These are phyloP conservation scores for Trypanosoma rangeli DNA, from an alignment of 208 protist genomes.

Conservation along the genomic window DNA sequence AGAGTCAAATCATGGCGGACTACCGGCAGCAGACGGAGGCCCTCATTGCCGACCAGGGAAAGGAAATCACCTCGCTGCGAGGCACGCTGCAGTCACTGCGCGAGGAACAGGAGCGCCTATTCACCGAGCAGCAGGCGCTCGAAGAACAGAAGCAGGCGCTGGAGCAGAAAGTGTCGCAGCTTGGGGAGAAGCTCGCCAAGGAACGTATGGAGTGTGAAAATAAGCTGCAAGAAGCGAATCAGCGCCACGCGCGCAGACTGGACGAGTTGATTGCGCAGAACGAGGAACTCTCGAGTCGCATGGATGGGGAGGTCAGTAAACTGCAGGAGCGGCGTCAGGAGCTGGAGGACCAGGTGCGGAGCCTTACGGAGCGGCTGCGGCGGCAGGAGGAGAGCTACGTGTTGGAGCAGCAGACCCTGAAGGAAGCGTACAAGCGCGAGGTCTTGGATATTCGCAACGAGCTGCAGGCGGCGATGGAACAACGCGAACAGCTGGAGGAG, in stretches of 20 bases:
- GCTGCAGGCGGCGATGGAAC: slow-evolving; percentile 33
- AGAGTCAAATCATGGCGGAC: slow-evolving; percentile 85
- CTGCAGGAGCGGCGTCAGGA: slow-evolving; percentile 43
- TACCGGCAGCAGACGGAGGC: slow-evolving; percentile 88
- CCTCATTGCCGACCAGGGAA: slow-evolving; percentile 83
- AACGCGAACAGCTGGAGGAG: slow-evolving; percentile 37
- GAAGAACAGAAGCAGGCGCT: slow-evolving; percentile 39
- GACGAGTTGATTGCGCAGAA: slow-evolving; percentile 51
- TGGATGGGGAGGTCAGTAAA: slow-evolving; percentile 32
- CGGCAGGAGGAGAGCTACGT: slow-evolving; percentile 48
- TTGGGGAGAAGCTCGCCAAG: slow-evolving; percentile 18
- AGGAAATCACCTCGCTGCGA: slow-evolving; percentile 80
- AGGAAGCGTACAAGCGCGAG: slow-evolving; percentile 52
- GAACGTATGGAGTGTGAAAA: slow-evolving; percentile 49
- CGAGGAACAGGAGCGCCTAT: slow-evolving; percentile 38
- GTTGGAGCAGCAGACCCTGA: slow-evolving; percentile 39
- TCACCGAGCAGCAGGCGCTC: slow-evolving; percentile 39
- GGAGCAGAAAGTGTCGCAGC: slow-evolving; percentile 33
- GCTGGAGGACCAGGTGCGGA: slow-evolving; percentile 57
- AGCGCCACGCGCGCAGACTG: slow-evolving; percentile 39
- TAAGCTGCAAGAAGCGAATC: slow-evolving; percentile 43
- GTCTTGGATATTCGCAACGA: slow-evolving; percentile 44
- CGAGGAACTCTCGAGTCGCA: slow-evolving; percentile 33
- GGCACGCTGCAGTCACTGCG: slow-evolving; percentile 48
- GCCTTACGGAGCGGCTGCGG: slow-evolving; percentile 39